These are phyloP conservation scores for Claviceps monticola DNA, from an alignment of 2,329 filamentous ascomycete genomes.

Conservation along the genomic window DNA sequence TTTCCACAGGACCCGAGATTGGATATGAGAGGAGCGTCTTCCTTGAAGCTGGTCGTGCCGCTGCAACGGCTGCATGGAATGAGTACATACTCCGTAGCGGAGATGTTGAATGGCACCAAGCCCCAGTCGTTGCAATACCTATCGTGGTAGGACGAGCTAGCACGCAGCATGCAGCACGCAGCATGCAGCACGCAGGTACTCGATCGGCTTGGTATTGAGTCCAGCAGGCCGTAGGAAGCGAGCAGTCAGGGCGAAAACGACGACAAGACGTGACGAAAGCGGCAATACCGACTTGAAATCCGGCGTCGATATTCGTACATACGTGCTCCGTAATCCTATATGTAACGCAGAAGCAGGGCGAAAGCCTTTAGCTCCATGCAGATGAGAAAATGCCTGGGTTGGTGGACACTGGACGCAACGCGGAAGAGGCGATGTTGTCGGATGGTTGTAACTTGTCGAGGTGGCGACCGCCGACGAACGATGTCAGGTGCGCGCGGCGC, in stretches of 20 bases:
- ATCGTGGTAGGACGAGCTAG: background rate
- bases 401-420: no score
- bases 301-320: no score
- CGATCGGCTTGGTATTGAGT: background rate
- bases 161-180: background rate
- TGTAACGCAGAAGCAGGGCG: background rate
- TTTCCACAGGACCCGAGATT: background rate
- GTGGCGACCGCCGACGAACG: no score
- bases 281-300: no score
- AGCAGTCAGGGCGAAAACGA: background rate
- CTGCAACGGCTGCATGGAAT: slow-evolving; percentile 3
- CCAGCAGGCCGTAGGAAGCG: background rate
- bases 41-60: background rate
- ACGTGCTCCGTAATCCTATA: no score
- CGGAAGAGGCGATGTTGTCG: no score
- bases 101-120: slow-evolving; percentile 2
- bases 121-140: background rate
- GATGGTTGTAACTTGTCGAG: no score
- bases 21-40: background rate
- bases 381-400: background rate
- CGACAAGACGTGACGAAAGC: background rate
- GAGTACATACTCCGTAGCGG: background rate
- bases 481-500: no score
- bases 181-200: background rate
- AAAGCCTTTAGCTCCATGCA: background rate